Percentiles rank a stretch among this genome's conserved stretches.
Conservation (phyloP, 768 basidiomycete species). For the Strobilomyces dryophilus region DNA sequence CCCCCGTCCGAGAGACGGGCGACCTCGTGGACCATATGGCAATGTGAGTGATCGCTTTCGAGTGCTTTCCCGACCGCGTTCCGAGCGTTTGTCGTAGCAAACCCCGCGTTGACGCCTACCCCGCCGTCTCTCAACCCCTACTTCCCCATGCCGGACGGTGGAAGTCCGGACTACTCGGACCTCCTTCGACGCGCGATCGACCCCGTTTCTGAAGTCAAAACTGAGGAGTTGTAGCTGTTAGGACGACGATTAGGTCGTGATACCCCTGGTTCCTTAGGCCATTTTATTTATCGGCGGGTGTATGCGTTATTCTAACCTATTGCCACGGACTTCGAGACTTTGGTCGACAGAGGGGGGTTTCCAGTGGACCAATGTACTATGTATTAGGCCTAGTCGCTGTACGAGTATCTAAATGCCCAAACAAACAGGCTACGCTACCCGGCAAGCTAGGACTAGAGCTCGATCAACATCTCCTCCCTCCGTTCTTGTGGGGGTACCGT, state of each 20-base stretch:
- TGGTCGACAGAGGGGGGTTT: too few species aligned
- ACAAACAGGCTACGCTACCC: too few species aligned
- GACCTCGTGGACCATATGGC: conserved; percentile 58
- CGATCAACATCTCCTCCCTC: conserved; percentile 54
- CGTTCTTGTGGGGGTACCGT: conserved; percentile 51
- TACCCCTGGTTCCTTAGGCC: too few species aligned
- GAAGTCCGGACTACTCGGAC: conserved; percentile 67
- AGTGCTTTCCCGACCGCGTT: neutral
- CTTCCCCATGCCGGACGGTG: conserved; percentile 49
- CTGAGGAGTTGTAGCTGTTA: neutral
- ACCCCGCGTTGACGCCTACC: conserved; percentile 49
- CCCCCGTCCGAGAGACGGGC: conserved; percentile 32
- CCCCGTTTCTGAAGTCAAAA: too few species aligned
- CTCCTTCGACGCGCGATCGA: conserved; percentile 45
- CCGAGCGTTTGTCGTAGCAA: conserved; percentile 37
- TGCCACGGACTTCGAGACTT: too few species aligned
- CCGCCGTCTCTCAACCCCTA: conserved; percentile 52
- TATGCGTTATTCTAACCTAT: too few species aligned
- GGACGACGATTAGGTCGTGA: too few species aligned
- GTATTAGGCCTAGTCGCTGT: too few species aligned
- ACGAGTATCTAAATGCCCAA: too few species aligned
- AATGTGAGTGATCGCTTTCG: conserved; percentile 40
- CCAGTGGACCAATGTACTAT: too few species aligned
- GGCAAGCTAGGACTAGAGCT: conserved; percentile 22
- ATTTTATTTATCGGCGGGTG: too few species aligned